These are phyloP conservation scores for Stephanodiscus triporus DNA, from an alignment of 108 stramenopile species.

Conservation along the genomic window DNA sequence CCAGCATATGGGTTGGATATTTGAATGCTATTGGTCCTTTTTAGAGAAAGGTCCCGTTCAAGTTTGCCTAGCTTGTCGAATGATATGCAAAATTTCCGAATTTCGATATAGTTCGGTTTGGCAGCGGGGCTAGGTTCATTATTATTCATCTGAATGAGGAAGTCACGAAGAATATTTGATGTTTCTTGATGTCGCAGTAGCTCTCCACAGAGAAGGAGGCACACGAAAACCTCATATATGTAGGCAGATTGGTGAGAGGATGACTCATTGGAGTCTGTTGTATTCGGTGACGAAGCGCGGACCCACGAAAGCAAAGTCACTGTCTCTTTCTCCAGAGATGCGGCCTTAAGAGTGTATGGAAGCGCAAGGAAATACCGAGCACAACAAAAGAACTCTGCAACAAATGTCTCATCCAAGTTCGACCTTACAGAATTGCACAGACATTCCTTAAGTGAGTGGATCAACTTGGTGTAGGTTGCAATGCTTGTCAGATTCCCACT, in stretches of 20 bases:
- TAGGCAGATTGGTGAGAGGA: conserved; percentile 3
- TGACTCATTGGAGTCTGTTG: not conserved
- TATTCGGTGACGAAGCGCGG: not conserved
- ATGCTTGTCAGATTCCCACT: conserved; percentile 23
- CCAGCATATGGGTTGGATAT: conserved; percentile 5
- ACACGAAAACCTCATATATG: conserved; percentile 22
- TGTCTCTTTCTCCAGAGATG: not conserved
- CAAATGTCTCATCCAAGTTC: not conserved
- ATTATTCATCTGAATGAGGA: not conserved
- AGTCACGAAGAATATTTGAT: not conserved
- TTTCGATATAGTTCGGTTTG: not conserved
- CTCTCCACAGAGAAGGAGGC: conserved; percentile 20
- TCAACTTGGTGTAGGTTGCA: conserved; percentile 14
- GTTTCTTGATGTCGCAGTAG: conserved; percentile 7
- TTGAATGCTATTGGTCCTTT: not conserved
- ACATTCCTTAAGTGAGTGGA: conserved; percentile 25
- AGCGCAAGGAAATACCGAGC: conserved; percentile 13
- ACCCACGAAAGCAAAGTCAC: conserved; percentile 10
- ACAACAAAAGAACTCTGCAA: conserved; percentile 24
- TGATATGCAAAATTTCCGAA: not conserved
- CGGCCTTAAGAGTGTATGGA: not conserved
- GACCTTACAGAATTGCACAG: conserved; percentile 12
- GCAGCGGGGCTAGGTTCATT: not conserved
- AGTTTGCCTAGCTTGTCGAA: not conserved
- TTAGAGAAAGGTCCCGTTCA: not conserved